These are phyloP conservation scores for Cercospora sesami DNA, from an alignment of 2,329 filamentous ascomycete species.

Conservation along the genomic window DNA sequence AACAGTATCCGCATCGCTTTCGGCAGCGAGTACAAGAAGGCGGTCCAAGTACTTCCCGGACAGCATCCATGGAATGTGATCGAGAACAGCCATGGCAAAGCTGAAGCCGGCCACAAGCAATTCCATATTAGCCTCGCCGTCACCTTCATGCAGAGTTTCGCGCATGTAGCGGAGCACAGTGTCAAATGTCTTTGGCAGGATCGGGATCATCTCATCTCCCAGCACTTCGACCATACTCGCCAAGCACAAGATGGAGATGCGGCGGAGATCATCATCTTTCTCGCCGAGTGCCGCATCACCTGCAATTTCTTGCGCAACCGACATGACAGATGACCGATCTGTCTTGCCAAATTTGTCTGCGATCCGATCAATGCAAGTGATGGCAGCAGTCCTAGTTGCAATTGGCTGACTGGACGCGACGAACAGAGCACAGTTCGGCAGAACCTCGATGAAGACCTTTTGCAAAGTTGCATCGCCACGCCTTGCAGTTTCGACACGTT, in stretches of 20 bases:
- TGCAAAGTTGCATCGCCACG: conserved; percentile 71
- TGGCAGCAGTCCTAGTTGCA: conserved; percentile 77
- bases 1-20: conserved; percentile 49
- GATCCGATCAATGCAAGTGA: conserved; percentile 89
- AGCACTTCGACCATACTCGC: conserved; percentile 87
- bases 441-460: conserved; percentile 57
- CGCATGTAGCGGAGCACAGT: conserved; percentile 71
- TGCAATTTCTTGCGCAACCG: conserved; percentile 74
- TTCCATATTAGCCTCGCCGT: conserved; percentile 41
- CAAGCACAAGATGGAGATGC: conserved; percentile 85
- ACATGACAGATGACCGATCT: conserved; percentile 72
- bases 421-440: conserved; percentile 60
- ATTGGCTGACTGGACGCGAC: conserved; percentile 71
- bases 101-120: conserved; percentile 54
- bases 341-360: conserved; percentile 94
- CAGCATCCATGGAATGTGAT: conserved; percentile 87
- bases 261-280: conserved; percentile 68
- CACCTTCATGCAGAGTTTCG: conserved; percentile 57
- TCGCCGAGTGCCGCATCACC: conserved; percentile 75
- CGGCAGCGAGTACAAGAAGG: conserved; percentile 70
- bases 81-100: conserved; percentile 74
- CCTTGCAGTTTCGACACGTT: conserved; percentile 72
- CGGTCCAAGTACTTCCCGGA: conserved; percentile 71
- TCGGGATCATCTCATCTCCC: conserved; percentile 78
- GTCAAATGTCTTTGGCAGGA: conserved; percentile 74